Evolutionary conservation across 345 rosid genomes (phyloP).

Genomic region (Anastatica hierochuntica): DNA sequence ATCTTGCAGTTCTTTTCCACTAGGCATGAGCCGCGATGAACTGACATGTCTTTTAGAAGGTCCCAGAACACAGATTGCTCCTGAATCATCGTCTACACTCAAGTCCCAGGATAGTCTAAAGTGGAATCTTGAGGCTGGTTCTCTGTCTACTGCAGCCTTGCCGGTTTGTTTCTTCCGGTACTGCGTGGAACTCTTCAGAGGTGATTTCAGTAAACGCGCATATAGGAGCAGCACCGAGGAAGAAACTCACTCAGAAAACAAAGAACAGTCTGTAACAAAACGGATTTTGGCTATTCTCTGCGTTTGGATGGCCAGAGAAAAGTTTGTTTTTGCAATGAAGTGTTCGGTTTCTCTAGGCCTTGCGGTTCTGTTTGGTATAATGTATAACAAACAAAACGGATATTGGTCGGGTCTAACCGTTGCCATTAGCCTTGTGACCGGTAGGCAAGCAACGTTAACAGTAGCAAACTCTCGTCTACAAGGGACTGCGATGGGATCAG

Average conservation of each 20-base stretch:
- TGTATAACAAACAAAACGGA: conserved; percentile 44
- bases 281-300: conserved; percentile 15
- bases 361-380: conserved; percentile 49
- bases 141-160: conserved; percentile 28
- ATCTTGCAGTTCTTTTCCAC: conserved; percentile 42
- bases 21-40: conserved; percentile 30
- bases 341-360: conserved; percentile 59
- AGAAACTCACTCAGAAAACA: too few relatives aligned
- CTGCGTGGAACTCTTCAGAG: conserved; percentile 43
- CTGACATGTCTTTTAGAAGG: conserved; percentile 19
- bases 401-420: conserved; percentile 71
- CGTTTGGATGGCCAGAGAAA: conserved; percentile 24
- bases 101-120: conserved; percentile 20
- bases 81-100: conserved; percentile 25
- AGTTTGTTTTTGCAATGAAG: conserved; percentile 37
- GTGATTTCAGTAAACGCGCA: too few relatives aligned
- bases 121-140: conserved; percentile 18
- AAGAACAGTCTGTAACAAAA: background rate
- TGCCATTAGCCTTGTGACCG: conserved; percentile 50
- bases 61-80: conserved; percentile 21
- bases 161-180: conserved; percentile 43
- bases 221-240: too few relatives aligned
- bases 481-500: conserved; percentile 72
- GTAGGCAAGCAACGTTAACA: conserved; percentile 47
- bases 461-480: conserved; percentile 55